Base-by-base conservation (phyloP, 2,329 filamentous ascomycete species). In the Exophiala viscosa region DNA sequence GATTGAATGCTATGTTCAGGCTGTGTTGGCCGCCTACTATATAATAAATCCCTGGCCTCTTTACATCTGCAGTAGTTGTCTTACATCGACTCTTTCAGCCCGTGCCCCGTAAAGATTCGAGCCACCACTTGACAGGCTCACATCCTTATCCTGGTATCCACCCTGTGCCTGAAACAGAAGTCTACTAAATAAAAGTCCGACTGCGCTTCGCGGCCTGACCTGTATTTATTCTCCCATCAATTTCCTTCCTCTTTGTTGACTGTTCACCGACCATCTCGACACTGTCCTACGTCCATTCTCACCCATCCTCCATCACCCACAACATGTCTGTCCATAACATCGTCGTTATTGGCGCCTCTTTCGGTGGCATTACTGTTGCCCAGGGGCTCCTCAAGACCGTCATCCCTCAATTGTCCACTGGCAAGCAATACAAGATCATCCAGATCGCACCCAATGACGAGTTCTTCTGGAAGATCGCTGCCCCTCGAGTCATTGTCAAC, bases 401-500 rank as follows among this genome's bases (percentile, higher is more conserved):
- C 41, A 40, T 65, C 14, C 62, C 66, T 14, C 52, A 59, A 5
- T 57, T 66, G 45, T 60, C 35, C 63, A 60, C 3, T 61, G 66
- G 34, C 60, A 64, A 45, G 64, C 57, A 70, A 9, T 78, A 80
- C 63, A 78, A 79, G 51, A 67, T 85, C 39, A 75, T 76, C 48
- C 68, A 83, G 14, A 71, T 85, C 60, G 76, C 78, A 50, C 78
- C 79, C 3, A 76, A 76, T 11, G 68, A 71, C 3, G 69, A 74
- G 36, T 81, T 77, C 69, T 83, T 72, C 69, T 82, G 73, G 64
- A 74, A 75, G 36, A 66, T 77, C 18, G 79, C 75, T 1, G 74
- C 79, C 2, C 81, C 81, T 0, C 74, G 82, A 32, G 72, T 76
- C 35, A 66, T 81, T 31, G 71, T 75, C 23, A 78, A 76, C 23